Conservation (phyloP, 2,329 filamentous ascomycete species). For the Shiraia sp. region DNA sequence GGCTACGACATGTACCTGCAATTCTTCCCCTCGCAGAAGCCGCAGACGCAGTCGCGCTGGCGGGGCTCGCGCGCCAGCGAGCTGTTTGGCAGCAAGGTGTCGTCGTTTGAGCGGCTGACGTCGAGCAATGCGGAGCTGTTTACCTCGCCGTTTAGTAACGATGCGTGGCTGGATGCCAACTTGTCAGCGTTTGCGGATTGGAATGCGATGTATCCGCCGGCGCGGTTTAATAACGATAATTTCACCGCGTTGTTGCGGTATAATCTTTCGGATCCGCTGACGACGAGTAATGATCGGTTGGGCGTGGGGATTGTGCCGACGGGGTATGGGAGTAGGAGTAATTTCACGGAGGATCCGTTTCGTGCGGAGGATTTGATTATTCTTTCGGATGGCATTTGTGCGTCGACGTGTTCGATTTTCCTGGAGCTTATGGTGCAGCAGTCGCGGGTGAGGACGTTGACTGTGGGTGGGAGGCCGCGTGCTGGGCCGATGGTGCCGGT, state of each 20-base stretch:
- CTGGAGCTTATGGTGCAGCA: conserved; percentile 52
- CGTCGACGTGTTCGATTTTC: conserved; percentile 52
- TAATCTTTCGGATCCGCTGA: conserved; percentile 43
- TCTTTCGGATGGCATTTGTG: conserved; percentile 51
- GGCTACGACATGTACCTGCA: conserved; percentile 55
- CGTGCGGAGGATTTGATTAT: conserved; percentile 45
- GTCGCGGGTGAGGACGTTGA: conserved; percentile 47
- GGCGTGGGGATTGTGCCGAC: conserved; percentile 34
- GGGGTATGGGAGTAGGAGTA: conserved; percentile 30
- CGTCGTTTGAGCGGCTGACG: conserved; percentile 16
- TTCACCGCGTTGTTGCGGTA: conserved; percentile 47
- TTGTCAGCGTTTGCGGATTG: conserved; percentile 38
- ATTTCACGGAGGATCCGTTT: conserved; percentile 42
- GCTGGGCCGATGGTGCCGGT: conserved; percentile 48
- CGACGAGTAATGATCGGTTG: conserved; percentile 34
- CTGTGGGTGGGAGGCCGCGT: conserved; percentile 48
- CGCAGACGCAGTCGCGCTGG: conserved; percentile 53
- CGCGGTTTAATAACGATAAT: conserved; percentile 34
- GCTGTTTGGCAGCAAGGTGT: conserved; percentile 29
- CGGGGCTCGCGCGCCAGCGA: conserved; percentile 47
- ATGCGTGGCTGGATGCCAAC: conserved; percentile 29
- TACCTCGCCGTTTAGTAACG: conserved; percentile 42
- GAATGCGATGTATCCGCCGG: conserved; percentile 44
- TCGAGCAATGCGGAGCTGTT: conserved; percentile 26
- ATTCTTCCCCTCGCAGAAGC: conserved; percentile 54